Evolutionary conservation across 257 asterid species (phyloP), one percentile per base, ranked within the genome.

Genomic region (Coffea canephora): DNA sequence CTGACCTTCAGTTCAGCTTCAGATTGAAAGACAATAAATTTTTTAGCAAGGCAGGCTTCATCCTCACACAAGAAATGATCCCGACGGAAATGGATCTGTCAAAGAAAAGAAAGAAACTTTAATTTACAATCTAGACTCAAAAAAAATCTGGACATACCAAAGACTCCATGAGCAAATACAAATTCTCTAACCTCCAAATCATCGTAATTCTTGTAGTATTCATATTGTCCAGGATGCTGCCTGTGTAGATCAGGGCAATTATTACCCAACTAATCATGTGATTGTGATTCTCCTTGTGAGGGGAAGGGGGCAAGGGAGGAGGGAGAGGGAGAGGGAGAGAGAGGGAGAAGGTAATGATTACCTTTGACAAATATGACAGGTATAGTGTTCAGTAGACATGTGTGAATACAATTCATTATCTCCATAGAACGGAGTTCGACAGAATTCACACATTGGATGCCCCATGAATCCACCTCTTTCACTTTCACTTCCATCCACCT

Each of bases 401-500:
- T 96, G 99, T 5, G 91, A 86, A 86, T 90, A 92, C 68, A 94
- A 88, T 85, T 94, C 98, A 73, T 96, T 94, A 78, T 96, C 99
- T 79, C 98, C 99, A 77, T 94, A 96, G 87, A 91, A 96, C 70
- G 98, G 94, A 34, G 91, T 89, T 78, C 79, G 87, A 82, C 98
- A 96, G 89, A 92, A 96, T 81, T 91, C 96, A 89, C 99, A 94
- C 46, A 80, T 67, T 61, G 99, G 99, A 86, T 94, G 99, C 81
- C 99, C 99, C 81, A 80, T 79, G 81, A 96, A 96, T 82, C 99
- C 99, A 82, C 98, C 98, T 84, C 98, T 88, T 82, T 96, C 98
- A 87, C 96, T 94, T 90, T 94, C 99, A 78, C 90, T 91, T 83
- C 99, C 99, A 89, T 96, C 99, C 80, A 93, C 99, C 89, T 92